Evolutionary conservation across 331 rosid genomes (phyloP).

Genomic region (Rhamnella rubrinervis): DNA sequence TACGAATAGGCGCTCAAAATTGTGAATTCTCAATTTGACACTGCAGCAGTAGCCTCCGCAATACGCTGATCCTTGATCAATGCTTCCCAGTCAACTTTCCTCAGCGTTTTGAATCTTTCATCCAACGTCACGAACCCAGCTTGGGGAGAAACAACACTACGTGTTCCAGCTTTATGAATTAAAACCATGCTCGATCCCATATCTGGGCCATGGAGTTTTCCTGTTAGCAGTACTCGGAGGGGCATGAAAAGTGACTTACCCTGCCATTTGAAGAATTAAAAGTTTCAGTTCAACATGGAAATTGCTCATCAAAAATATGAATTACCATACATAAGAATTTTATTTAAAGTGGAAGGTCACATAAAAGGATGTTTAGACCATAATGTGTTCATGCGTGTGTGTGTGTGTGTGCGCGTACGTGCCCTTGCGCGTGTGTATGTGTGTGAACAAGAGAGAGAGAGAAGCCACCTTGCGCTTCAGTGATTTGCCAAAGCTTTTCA

Average conservation of each 20-base stretch:
- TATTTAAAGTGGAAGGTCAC: neutral
- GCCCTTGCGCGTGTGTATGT: too few relatives aligned
- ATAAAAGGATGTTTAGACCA: neutral
- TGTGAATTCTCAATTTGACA: slow-evolving; percentile 43
- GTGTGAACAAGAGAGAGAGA: neutral
- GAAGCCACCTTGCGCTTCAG: slow-evolving; percentile 78
- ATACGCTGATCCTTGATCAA: slow-evolving; percentile 44
- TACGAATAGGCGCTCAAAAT: slow-evolving; percentile 9
- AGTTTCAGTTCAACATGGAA: slow-evolving; percentile 2
- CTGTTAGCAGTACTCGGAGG: slow-evolving; percentile 75
- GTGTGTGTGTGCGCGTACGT: neutral
- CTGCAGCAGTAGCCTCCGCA: slow-evolving; percentile 43
- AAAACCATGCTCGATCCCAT: slow-evolving; percentile 62
- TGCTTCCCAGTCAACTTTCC: slow-evolving; percentile 75
- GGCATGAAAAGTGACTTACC: slow-evolving; percentile 98
- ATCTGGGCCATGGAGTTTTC: slow-evolving; percentile 96
- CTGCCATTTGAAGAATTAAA: slow-evolving; percentile 29
- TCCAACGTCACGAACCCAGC: slow-evolving; percentile 49
- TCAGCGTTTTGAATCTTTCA: slow-evolving; percentile 64
- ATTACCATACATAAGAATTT: neutral
- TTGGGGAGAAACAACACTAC: slow-evolving; percentile 45
- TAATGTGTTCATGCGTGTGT: neutral
- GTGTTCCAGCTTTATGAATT: slow-evolving; percentile 64
- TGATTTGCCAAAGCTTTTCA: slow-evolving; percentile 85
- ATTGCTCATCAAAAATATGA: neutral